Evolutionary conservation across 2,329 filamentous ascomycete genomes (phyloP).

Genomic region (Cryphonectria naterciae): DNA sequence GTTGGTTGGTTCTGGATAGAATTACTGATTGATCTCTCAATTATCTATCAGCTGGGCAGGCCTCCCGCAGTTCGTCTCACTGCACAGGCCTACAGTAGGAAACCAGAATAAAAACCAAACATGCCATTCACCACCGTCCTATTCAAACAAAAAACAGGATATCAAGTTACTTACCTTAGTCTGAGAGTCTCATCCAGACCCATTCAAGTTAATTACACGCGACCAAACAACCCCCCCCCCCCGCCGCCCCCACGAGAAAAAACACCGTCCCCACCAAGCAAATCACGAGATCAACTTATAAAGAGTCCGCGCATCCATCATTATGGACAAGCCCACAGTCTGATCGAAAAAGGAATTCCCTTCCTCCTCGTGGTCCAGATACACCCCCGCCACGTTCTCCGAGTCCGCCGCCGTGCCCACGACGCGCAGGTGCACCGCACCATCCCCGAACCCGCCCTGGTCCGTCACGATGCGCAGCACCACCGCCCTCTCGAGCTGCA

Average conservation of each 20-base stretch:
- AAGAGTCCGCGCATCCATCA: not conserved
- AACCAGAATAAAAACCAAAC: no score
- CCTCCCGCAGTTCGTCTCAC: not conserved
- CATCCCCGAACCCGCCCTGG: not conserved
- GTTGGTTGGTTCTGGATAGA: not conserved
- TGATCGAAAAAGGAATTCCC: not conserved
- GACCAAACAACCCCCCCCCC: not conserved
- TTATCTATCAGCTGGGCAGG: not conserved
- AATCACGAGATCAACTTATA: not conserved
- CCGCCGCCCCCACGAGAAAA: no score
- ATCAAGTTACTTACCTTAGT: not conserved
- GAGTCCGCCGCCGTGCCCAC: not conserved
- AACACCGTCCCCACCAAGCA: not conserved
- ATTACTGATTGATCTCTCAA: no score
- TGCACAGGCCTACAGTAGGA: no score
- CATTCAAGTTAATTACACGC: not conserved
- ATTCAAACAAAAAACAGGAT: not conserved
- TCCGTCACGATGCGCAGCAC: not conserved
- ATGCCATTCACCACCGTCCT: no score
- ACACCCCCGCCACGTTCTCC: not conserved
- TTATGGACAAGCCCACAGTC: not conserved
- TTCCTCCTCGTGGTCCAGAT: not conserved
- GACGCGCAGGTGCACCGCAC: not conserved
- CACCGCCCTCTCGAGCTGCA: not conserved
- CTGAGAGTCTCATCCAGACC: not conserved